Evolutionary conservation across 2,329 filamentous ascomycete genomes (phyloP), one percentile per base, ranked within the genome.

Genomic region (Venturia pyrina): DNA sequence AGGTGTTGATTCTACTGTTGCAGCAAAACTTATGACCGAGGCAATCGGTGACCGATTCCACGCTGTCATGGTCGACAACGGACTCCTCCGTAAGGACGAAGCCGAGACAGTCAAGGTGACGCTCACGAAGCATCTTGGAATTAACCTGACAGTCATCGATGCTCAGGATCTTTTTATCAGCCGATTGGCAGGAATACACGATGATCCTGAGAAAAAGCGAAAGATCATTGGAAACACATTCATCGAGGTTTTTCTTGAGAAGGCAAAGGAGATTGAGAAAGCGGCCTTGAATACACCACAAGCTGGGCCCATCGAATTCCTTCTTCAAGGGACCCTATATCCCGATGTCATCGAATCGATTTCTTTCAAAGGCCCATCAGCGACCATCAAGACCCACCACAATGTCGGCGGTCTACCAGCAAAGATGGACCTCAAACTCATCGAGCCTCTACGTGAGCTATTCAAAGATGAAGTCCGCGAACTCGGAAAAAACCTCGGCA

Each of bases 1-100:
- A 69, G 93, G 93, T 72, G 93, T 97, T 19, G 93, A 97, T 76
- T 89, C 86, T 13, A 97, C 93, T 2, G 93, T 97, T 13, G 92
- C 88, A 1, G 90, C 91, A 0, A 89, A 87, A 76, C 82, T 97
- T 24, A 93, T 96, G 90, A 83, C 88, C 70, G 87, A 91, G 73
- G 92, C 92, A 6, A 96, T 97, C 73, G 87, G 89, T 32, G 87
- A 92, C 73, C 84, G 92, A 19, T 96, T 96, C 80, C 85, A 93
- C 70, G 91, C 91, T 19, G 85, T 96, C 3, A 83, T 96, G 24
- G 87, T 97, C 8, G 88, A 98, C 78, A 96, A 90, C 70, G 92
- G 91, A 68, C 81, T 91, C 64, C 87, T 99, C 83, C 87, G 95
- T 48, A 82, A 95, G 40, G 88, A 96, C 73, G 95, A 98, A 77